Base-by-base conservation (phyloP, 2,329 filamentous ascomycete species). In the Fusarium sp. region DNA sequence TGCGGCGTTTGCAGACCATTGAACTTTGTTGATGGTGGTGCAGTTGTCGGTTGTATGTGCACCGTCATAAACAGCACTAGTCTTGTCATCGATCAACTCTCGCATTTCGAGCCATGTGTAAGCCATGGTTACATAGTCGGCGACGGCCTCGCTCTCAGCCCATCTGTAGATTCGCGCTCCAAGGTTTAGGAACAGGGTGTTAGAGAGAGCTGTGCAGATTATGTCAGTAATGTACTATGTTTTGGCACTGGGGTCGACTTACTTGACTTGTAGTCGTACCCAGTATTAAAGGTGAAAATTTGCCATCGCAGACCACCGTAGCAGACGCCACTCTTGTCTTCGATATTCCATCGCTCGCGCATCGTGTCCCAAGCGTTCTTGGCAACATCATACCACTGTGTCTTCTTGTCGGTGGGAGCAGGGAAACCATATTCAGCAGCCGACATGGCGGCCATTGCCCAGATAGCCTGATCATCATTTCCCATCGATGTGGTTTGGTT, bases 191-290 rank as follows among this genome's bases (percentile, higher is more conserved):
- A 89, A 89, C 61, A 85, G 85, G 18, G 84, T 86, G 69, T 89
- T 90, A 4, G 88, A 84, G 63, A 89, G 85, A 49, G 85, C 85
- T 85, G 41, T 4, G 2, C 1, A 50, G 45, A 8, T 47, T 3
- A 48, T 32, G 10, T 56, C 2, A 41, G 18, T 54, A 6, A 3
- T 2, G 5, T 10, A 23, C 25, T 7, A 18, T 7, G 12, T 3
- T 25, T 10, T 1, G 1, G 11, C 2, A 16, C 2, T 6, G 7
- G 18, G 28, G 13, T 11, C 2, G 9, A 75, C 80, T 13, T 76
- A 85, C 83, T 84, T 74, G 89, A 89, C 78, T 90, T 96, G 83
- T 94, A 94, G 73, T 89, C 85, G 76, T 92, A 95, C n/a, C 93
- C 93, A 20, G 82, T 84, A 75, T 94, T 93, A 71, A 89, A 89